A percentile compares a stretch with the other conserved stretches of the same genome.
phyloP scores from a whole-genome alignment of 192 early-diverging fungal species.

The Entomortierella beljakovae region DNA sequence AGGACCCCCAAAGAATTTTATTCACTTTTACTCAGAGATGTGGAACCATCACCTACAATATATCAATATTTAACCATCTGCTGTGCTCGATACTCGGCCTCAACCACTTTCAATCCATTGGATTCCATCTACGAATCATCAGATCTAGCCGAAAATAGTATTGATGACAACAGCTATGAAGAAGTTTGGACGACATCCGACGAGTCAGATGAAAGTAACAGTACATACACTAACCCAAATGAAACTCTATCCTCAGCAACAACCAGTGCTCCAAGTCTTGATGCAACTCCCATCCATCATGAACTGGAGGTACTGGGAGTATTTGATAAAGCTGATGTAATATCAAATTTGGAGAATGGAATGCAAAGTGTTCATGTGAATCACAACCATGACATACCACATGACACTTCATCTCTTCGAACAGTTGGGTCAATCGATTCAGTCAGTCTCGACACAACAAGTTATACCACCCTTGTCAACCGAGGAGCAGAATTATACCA shows the following conservation, averaged over 20 bases:
- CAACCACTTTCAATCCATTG: background rate
- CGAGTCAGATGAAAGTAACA: background rate
- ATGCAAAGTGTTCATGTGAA: slow-evolving; percentile 18
- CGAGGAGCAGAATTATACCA: background rate
- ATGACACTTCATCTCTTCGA: slow-evolving; percentile 22
- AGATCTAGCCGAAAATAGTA: background rate
- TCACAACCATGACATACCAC: slow-evolving; percentile 26
- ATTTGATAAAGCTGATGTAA: background rate
- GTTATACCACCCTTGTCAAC: no score
- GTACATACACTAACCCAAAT: background rate
- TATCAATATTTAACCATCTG: slow-evolving; percentile 15
- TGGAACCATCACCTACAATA: slow-evolving; percentile 12
- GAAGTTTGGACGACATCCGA: background rate
- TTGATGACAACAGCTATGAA: background rate
- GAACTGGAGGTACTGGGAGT: background rate
- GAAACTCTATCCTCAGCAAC: background rate
- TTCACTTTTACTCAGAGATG: background rate
- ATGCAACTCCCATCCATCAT: background rate
- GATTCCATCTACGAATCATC: background rate
- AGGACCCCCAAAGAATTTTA: slow-evolving; percentile 39
- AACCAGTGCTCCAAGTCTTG: background rate
- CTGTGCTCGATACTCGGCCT: slow-evolving; percentile 20
- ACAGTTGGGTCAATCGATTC: slow-evolving; percentile 9
- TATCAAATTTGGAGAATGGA: slow-evolving; percentile 2
- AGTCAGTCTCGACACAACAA: slow-evolving; percentile 19